These are phyloP conservation scores for Starmerella powellii DNA, from an alignment of 805 yeast species.

Conservation along the genomic window DNA sequence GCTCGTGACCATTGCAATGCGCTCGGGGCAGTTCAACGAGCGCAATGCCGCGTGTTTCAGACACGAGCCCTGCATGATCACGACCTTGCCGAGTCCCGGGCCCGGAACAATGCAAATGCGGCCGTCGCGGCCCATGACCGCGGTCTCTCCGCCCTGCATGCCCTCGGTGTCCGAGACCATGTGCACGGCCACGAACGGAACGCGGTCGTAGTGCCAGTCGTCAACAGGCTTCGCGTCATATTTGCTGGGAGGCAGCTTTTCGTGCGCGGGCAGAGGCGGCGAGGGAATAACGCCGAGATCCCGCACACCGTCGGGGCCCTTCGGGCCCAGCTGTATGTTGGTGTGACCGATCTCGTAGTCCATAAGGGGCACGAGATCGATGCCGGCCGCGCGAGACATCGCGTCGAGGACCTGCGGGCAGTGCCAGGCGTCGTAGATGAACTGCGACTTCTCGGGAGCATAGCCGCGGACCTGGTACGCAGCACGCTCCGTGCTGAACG, in stretches of 20 bases:
- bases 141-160: conserved; percentile 52
- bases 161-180: conserved; percentile 47
- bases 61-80: conserved; percentile 38
- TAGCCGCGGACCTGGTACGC: conserved; percentile 40
- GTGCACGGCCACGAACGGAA: conserved; percentile 52
- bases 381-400: conserved; percentile 47
- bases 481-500: conserved; percentile 26
- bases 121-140: conserved; percentile 33
- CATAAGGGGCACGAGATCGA: conserved; percentile 42
- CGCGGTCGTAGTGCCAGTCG: conserved; percentile 54
- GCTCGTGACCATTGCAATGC: conserved; percentile 28
- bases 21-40: conserved; percentile 31
- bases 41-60: conserved; percentile 39
- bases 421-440: conserved; percentile 45
- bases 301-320: conserved; percentile 11
- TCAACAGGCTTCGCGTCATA: conserved; percentile 35
- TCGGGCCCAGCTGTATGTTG: conserved; percentile 31
- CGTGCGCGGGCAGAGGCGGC: conserved; percentile 3
- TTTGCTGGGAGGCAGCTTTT: conserved; percentile 4
- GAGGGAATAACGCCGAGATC: conserved; percentile 7
- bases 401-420: conserved; percentile 46
- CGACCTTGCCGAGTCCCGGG: conserved; percentile 41
- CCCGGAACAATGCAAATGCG: conserved; percentile 26
- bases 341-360: conserved; percentile 48
- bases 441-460: conserved; percentile 38